Evolutionary conservation across 1,139 yeast genomes (phyloP), one percentile per base, ranked within the genome.

Genomic region (Zygoascus hellenicus): DNA sequence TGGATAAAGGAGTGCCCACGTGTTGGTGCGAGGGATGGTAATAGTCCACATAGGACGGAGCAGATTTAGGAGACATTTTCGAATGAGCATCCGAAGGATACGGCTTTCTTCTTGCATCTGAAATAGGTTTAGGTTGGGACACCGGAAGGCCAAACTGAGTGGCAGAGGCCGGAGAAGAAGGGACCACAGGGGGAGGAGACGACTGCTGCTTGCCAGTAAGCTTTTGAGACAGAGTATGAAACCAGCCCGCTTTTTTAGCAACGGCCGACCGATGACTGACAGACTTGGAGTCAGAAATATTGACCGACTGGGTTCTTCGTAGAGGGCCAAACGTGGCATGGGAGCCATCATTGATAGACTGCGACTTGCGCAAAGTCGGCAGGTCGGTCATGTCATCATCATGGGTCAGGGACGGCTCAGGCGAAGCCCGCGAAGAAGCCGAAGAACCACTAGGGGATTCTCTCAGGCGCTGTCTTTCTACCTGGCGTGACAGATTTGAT

Each of bases 61-160:
- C 43, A 38, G 46, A 42, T 22, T 38, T 43, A 1, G 48, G 44
- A 35, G 52, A 39, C 26, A n/a, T n/a, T n/a, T n/a, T n/a, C n/a
- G n/a, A n/a, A n/a, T n/a, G n/a, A 11, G 16, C 36, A 15, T 42
- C 47, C 11, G 41, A 17, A 26, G 41, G 14, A 26, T 13, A 9
- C 3, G 30, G 13, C 30, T n/a, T 36, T 5, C 10, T 13, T 13
- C 17, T 36, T 15, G n/a, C 16, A 17, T 13, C 29, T n/a, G 29
- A 29, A 19, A 36, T 36, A 2, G 29, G 39, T 14, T 11, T 26
- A 15, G 39, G 30, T 5, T 5, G 19, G 4, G 14, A 4, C 2
- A 10, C n/a, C 16, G 39, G 39, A 11, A 36, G 39, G 6, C 39
- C 39, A 36, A 36, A 36, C 22, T 36, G 39, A 13, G 11, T 36